Percentiles rank a stretch among this genome's conserved stretches.
These are phyloP conservation scores for Globisporangium spinosum DNA, from an alignment of 352 stramenopile genomes.

Conservation along the genomic window DNA sequence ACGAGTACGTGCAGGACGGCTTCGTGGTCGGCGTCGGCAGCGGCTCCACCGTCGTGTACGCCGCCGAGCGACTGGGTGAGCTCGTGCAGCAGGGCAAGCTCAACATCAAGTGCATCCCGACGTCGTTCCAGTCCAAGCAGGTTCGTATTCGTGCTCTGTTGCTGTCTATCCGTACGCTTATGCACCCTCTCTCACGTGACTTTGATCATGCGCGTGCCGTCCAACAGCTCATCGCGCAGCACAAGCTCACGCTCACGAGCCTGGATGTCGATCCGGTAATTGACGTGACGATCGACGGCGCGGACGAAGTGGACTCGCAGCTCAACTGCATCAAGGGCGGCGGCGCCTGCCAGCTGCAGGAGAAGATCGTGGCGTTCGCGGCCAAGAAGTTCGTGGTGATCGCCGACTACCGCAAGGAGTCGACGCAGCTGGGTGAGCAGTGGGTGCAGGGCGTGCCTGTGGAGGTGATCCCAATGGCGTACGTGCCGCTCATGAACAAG, in stretches of 20 bases:
- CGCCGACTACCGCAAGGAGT: constrained; percentile 93
- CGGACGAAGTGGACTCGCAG: constrained; percentile 95
- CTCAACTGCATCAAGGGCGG: constrained; percentile 98
- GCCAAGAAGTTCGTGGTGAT: constrained; percentile 98
- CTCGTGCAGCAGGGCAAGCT: constrained; percentile 90
- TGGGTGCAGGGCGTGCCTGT: constrained; percentile 92
- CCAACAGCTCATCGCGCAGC: constrained; percentile 78
- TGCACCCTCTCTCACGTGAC: background rate
- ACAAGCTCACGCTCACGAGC: constrained; percentile 76
- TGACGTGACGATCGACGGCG: constrained; percentile 98
- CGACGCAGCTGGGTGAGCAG: constrained; percentile 75
- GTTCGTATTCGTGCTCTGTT: constrained; percentile 8
- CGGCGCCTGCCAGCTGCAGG: constrained; percentile 93
- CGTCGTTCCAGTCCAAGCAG: constrained; percentile 96
- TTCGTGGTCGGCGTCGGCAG: constrained; percentile 98
- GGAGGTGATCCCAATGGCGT: constrained; percentile 97
- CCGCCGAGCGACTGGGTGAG: constrained; percentile 94
- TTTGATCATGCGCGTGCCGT: background rate
- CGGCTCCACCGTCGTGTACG: constrained; percentile 97
- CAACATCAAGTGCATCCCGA: constrained; percentile 96
- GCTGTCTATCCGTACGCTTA: background rate
- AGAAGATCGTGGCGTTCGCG: constrained; percentile 92
- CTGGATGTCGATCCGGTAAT: constrained; percentile 86
- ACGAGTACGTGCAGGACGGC: constrained; percentile 91
- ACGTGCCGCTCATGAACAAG: constrained; percentile 91